phyloP scores from a whole-genome alignment of 176 grass and related monocot species.

The Musa beccarii region DNA sequence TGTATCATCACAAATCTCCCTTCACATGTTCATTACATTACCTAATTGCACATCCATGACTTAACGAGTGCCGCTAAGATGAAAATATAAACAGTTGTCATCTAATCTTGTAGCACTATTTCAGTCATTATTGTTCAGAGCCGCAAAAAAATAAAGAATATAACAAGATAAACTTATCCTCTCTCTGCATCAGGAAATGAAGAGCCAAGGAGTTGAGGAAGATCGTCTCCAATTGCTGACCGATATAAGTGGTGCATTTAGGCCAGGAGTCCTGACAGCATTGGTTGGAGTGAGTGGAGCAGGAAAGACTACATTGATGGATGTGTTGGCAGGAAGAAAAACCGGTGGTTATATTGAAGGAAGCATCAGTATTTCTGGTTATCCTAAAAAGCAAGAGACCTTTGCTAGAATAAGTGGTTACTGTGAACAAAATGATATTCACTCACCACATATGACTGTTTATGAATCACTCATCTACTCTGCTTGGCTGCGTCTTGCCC shows the following conservation, averaged over 20 bases:
- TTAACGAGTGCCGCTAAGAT: too few species aligned
- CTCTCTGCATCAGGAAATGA: conserved; percentile 67
- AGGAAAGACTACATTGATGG: conserved; percentile 92
- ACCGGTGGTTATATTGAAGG: conserved; percentile 77
- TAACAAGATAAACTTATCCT: background rate
- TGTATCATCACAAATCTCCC: too few species aligned
- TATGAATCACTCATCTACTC: conserved; percentile 77
- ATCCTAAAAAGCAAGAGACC: conserved; percentile 73
- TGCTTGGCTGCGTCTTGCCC: conserved; percentile 70
- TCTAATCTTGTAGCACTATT: too few species aligned
- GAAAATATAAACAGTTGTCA: too few species aligned
- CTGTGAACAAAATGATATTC: conserved; percentile 83
- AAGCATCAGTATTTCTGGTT: conserved; percentile 59
- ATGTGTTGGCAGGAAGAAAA: conserved; percentile 90
- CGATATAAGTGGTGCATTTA: conserved; percentile 78
- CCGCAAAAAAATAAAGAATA: background rate
- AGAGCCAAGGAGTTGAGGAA: conserved; percentile 62
- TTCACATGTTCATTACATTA: too few species aligned
- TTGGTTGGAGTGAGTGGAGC: conserved; percentile 89
- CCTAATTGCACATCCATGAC: too few species aligned
- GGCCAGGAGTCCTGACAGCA: conserved; percentile 73
- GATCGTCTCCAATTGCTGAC: conserved; percentile 48
- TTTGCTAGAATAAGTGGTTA: conserved; percentile 82
- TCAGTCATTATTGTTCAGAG: too few species aligned
- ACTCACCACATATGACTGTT: conserved; percentile 74